A percentile compares a stretch with the other conserved stretches of the same genome.
Evolutionary conservation across 208 protist species (phyloP).

Genomic region (Leishmania gerbilli): DNA sequence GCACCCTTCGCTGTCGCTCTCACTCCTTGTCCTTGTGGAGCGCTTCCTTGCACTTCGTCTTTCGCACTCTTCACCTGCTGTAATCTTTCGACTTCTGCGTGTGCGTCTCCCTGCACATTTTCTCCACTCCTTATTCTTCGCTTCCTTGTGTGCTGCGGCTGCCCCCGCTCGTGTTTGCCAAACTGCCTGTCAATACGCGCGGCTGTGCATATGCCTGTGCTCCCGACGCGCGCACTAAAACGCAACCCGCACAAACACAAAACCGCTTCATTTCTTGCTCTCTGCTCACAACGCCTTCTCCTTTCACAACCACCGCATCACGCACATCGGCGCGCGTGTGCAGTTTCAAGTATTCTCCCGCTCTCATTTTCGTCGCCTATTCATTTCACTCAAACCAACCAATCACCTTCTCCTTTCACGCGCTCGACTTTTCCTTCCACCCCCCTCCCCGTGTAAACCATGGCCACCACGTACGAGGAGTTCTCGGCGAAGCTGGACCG

Average conservation of each 20-base stretch:
- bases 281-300: not conserved
- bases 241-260: not conserved
- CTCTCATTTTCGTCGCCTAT: too few relatives aligned
- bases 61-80: not conserved
- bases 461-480: conserved; percentile 90
- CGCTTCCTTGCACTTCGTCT: not conserved
- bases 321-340: too few relatives aligned
- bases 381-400: too few relatives aligned
- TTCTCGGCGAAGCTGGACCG: conserved; percentile 90
- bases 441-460: conserved; percentile 19
- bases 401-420: too few relatives aligned
- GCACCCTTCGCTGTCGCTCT: not conserved
- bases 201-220: not conserved
- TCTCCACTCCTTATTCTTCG: not conserved
- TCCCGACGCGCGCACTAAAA: not conserved
- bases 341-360: not conserved
- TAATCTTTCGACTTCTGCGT: not conserved
- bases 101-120: not conserved
- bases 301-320: not conserved
- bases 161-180: not conserved
- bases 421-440: not conserved
- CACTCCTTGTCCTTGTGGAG: not conserved
- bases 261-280: not conserved
- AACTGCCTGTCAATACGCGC: not conserved
- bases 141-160: not conserved